Conservation (phyloP, 441 rosid species). For the Melastoma candidum region DNA sequence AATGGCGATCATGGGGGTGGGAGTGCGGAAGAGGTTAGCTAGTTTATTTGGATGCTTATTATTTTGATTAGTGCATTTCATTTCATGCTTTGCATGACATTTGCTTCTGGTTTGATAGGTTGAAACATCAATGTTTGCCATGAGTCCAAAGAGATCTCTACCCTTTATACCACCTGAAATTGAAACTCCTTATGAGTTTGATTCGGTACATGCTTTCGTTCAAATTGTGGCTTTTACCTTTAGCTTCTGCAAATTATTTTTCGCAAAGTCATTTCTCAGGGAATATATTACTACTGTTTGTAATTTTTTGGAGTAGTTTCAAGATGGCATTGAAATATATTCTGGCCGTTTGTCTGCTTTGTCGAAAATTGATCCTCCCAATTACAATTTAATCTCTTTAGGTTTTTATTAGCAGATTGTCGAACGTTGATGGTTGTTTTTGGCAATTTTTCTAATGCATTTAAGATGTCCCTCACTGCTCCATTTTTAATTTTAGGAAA, state of each 20-base stretch:
- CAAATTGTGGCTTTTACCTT: not conserved
- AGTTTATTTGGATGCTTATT: constrained; percentile 5
- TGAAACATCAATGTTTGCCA: constrained; percentile 87
- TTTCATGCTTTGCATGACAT: constrained; percentile 15
- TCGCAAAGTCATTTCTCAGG: not conserved
- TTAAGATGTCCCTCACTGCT: too few relatives aligned
- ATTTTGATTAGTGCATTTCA: constrained; percentile 9
- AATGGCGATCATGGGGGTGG: too few relatives aligned
- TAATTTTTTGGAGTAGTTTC: too few relatives aligned
- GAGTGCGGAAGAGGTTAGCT: constrained; percentile 54
- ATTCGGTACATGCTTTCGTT: constrained; percentile 34
- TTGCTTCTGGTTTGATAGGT: constrained; percentile 40
- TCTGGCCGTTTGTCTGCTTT: too few relatives aligned
- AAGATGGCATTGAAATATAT: too few relatives aligned
- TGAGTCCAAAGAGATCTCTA: constrained; percentile 69
- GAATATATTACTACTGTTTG: too few relatives aligned
- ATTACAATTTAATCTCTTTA: too few relatives aligned
- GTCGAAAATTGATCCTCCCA: too few relatives aligned
- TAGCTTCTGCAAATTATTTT: not conserved
- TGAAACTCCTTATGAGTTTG: constrained; percentile 46
- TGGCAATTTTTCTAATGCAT: too few relatives aligned
- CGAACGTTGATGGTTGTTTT: too few relatives aligned
- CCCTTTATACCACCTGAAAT: constrained; percentile 52
- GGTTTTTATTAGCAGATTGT: too few relatives aligned
- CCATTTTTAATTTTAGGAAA: constrained; percentile 31